phyloP scores from a whole-genome alignment of 1,284 basidiomycete species.

The Heterobasidion irregulare region DNA sequence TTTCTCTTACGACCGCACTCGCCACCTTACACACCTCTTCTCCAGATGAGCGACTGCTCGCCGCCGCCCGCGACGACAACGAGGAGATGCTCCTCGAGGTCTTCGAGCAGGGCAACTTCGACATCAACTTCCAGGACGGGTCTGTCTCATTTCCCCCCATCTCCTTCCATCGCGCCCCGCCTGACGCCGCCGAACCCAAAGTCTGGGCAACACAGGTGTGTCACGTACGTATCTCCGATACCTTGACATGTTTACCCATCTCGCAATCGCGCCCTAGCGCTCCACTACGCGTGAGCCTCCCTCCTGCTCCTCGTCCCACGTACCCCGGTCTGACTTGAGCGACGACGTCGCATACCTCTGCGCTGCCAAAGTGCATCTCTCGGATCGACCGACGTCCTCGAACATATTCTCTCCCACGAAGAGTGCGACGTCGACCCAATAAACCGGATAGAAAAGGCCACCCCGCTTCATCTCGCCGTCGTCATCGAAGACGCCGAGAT shows the following conservation, averaged over 20 bases:
- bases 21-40: not conserved
- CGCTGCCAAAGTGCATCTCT: slow-evolving; percentile 32
- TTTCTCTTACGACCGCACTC: not conserved
- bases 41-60: slow-evolving; percentile 66
- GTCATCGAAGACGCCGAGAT: slow-evolving; percentile 53
- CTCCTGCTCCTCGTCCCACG: not conserved
- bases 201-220: slow-evolving; percentile 67
- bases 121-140: slow-evolving; percentile 78
- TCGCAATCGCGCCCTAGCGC: slow-evolving; percentile 33
- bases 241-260: not conserved
- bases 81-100: slow-evolving; percentile 60
- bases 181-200: slow-evolving; percentile 18
- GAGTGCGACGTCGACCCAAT: slow-evolving; percentile 80
- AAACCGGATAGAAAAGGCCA: slow-evolving; percentile 68
- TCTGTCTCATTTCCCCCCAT: slow-evolving; percentile 24
- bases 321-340: too few relatives aligned
- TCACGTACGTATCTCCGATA: not conserved
- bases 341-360: too few relatives aligned
- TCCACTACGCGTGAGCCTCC: slow-evolving; percentile 70
- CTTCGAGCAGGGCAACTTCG: slow-evolving; percentile 45
- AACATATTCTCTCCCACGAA: slow-evolving; percentile 67
- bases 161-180: not conserved
- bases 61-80: slow-evolving; percentile 71
- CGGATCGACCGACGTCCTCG: slow-evolving; percentile 58
- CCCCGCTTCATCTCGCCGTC: slow-evolving; percentile 80